Conservation (phyloP, 345 rosid species). For the Eucalyptus marginata region DNA sequence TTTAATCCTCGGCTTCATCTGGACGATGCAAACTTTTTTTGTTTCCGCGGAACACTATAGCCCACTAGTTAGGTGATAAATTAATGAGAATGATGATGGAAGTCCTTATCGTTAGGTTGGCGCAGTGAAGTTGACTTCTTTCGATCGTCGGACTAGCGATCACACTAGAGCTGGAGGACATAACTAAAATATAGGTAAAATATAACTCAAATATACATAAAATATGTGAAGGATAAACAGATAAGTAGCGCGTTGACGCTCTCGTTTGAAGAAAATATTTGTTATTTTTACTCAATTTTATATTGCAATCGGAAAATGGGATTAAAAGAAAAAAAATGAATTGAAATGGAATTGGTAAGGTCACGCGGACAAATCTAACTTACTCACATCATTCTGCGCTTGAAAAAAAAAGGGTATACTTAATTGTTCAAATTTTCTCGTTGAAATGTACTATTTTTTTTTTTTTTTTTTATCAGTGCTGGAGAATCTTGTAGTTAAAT, state of each 20-base stretch:
- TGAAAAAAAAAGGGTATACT: neutral
- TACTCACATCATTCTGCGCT: neutral
- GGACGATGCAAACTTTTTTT: neutral
- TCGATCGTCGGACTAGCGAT: neutral
- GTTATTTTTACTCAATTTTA: neutral
- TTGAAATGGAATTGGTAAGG: neutral
- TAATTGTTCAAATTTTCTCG: neutral
- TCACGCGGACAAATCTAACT: too few species aligned
- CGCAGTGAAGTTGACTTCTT: neutral
- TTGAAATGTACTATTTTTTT: neutral
- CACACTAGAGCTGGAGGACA: neutral
- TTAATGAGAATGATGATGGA: neutral
- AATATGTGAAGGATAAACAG: neutral
- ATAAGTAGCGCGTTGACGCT: neutral
- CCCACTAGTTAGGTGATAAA: neutral
- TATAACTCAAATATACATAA: neutral
- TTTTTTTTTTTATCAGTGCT: neutral
- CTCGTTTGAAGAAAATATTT: neutral
- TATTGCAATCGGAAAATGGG: neutral
- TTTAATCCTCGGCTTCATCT: neutral
- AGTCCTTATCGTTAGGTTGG: neutral
- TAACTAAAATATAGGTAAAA: neutral
- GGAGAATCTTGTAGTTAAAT: neutral
- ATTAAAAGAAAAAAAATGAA: neutral
- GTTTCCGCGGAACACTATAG: neutral